phyloP scores from a whole-genome alignment of 805 yeast species.

The Teunomyces cretensis region DNA sequence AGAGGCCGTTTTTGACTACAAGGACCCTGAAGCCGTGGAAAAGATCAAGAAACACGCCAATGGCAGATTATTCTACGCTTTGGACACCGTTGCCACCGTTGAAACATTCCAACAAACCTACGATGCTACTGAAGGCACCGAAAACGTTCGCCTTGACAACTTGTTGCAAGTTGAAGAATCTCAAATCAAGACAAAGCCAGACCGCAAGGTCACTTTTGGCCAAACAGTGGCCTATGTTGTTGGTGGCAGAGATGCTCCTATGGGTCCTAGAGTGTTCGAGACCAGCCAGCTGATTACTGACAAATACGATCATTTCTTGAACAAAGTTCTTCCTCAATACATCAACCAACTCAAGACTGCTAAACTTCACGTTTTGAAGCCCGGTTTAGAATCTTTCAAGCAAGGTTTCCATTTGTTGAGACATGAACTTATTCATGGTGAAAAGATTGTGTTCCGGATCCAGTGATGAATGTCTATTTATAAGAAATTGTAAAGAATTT shows the following conservation, averaged over 20 bases:
- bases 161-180: slow-evolving; percentile 1
- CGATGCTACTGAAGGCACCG: slow-evolving; percentile 28
- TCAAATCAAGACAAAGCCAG: slow-evolving; percentile 3
- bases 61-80: slow-evolving; percentile 23
- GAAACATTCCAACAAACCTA: slow-evolving; percentile 26
- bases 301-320: slow-evolving; percentile 10
- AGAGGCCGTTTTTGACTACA: slow-evolving; percentile 29
- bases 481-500: background rate
- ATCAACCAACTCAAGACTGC: slow-evolving; percentile 8
- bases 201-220: slow-evolving; percentile 5
- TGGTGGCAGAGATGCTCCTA: slow-evolving; percentile 6
- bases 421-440: slow-evolving; percentile 40
- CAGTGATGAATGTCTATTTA: background rate
- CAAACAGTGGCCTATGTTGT: slow-evolving; percentile 8
- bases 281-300: slow-evolving; percentile 6
- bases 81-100: slow-evolving; percentile 23
- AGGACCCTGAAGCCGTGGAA: slow-evolving; percentile 23
- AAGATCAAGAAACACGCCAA: slow-evolving; percentile 19
- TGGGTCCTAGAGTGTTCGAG: background rate
- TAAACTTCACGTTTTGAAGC: slow-evolving; percentile 7
- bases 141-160: slow-evolving; percentile 11
- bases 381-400: slow-evolving; percentile 17
- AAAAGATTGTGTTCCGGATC: slow-evolving; percentile 41
- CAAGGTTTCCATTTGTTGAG: slow-evolving; percentile 38
- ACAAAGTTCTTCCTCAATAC: slow-evolving; percentile 5